Percentiles rank a stretch among this genome's conserved stretches.
These are phyloP conservation scores for Pisolithus albus DNA, from an alignment of 768 basidiomycete species.

Conservation along the genomic window DNA sequence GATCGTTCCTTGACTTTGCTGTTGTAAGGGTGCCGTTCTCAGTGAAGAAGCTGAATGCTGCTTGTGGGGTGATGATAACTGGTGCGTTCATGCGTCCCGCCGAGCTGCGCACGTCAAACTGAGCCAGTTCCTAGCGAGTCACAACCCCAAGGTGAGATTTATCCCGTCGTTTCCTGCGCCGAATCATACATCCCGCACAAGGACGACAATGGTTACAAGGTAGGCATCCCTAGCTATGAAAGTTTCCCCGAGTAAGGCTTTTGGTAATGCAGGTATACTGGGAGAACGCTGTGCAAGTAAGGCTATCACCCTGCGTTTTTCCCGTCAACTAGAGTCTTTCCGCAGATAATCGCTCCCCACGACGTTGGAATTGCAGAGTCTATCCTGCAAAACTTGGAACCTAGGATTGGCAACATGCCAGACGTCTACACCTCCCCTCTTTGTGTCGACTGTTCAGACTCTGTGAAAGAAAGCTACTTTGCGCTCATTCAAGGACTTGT, in stretches of 20 bases:
- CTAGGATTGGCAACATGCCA: conserved; percentile 37
- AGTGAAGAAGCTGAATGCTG: conserved; percentile 57
- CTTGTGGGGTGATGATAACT: conserved; percentile 88
- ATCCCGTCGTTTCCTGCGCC: not conserved
- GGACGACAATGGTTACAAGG: conserved; percentile 90
- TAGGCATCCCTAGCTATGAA: conserved; percentile 15
- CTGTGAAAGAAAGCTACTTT: conserved; percentile 57
- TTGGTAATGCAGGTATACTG: conserved; percentile 61
- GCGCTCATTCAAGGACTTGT: conserved; percentile 23
- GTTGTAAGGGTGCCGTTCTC: conserved; percentile 71
- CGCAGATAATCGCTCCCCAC: conserved; percentile 77
- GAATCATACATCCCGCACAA: conserved; percentile 20
- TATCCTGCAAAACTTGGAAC: conserved; percentile 57
- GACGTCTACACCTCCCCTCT: conserved; percentile 35
- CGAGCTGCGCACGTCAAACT: not conserved
- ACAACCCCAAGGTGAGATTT: conserved; percentile 73
- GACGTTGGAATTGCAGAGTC: conserved; percentile 67
- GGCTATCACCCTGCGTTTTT: not conserved
- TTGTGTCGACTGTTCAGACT: conserved; percentile 50
- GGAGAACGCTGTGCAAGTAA: conserved; percentile 82
- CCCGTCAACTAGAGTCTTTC: not conserved
- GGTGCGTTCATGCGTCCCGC: conserved; percentile 34
- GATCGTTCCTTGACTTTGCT: not conserved
- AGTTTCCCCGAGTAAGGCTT: not conserved
- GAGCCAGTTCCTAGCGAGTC: conserved; percentile 48